phyloP scores from a whole-genome alignment of 306 rosid genomes.

The Cicer arietinum region DNA sequence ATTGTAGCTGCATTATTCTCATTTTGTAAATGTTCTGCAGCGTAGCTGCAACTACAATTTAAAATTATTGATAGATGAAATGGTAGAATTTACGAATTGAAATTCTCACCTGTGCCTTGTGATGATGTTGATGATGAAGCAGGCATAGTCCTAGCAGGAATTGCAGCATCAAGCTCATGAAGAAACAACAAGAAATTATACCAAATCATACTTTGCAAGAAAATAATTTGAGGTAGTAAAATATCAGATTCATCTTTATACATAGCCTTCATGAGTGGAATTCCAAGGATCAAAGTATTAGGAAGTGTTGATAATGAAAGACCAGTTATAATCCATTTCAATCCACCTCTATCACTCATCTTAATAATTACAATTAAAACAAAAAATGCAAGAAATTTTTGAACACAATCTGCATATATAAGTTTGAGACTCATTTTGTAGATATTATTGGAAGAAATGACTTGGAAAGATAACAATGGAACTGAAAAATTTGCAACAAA shows the following conservation, averaged over 20 bases:
- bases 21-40: no score
- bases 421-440: constrained; percentile 81
- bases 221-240: constrained; percentile 79
- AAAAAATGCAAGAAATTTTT: constrained; percentile 67
- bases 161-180: constrained; percentile 70
- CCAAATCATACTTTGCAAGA: constrained; percentile 90
- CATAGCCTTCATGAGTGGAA: constrained; percentile 91
- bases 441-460: constrained; percentile 75
- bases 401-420: constrained; percentile 68
- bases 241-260: constrained; percentile 65
- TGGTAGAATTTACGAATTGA: no score
- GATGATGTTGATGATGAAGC: constrained; percentile 62
- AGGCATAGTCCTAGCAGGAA: constrained; percentile 64
- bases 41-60: no score
- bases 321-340: constrained; percentile 75
- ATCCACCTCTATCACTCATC: constrained; percentile 61
- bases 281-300: constrained; percentile 88
- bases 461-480: constrained; percentile 88
- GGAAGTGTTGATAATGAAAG: constrained; percentile 91
- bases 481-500: constrained; percentile 92
- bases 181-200: constrained; percentile 79
- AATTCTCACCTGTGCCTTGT: constrained; percentile 65
- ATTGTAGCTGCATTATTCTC: no score
- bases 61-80: no score
- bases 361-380: constrained; percentile 56